A percentile compares a stretch with the other conserved stretches of the same genome.
phyloP scores from a whole-genome alignment of 352 stramenopile species.

The Phytophthora litchii region DNA sequence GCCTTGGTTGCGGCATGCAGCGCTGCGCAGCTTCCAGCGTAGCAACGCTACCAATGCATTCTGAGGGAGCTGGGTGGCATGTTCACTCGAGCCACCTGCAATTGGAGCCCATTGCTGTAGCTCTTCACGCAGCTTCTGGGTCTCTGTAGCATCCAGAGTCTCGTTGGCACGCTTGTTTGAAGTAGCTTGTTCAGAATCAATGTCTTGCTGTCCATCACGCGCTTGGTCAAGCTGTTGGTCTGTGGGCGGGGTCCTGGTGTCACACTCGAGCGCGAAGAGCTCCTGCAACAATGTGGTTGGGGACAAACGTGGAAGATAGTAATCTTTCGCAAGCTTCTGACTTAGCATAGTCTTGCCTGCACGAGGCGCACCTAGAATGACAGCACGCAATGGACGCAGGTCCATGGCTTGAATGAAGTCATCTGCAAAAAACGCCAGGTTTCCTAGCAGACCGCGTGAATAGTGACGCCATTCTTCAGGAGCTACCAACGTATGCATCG shows the following conservation, averaged over 20 bases:
- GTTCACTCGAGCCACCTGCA: constrained; percentile 8
- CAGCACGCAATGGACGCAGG: constrained; percentile 66
- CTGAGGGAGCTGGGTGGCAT: constrained; percentile 40
- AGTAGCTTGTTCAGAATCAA: constrained; percentile 1
- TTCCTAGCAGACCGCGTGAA: constrained; percentile 59
- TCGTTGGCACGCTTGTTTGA: constrained; percentile 23
- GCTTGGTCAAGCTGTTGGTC: constrained; percentile 1
- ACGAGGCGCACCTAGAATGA: constrained; percentile 74
- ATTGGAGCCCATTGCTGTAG: constrained; percentile 38
- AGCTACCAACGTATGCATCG: constrained; percentile 62
- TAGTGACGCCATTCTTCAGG: constrained; percentile 76
- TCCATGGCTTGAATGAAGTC: constrained; percentile 85
- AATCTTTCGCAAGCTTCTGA: constrained; percentile 60
- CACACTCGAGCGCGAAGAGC: constrained; percentile 36
- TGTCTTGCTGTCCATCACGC: constrained; percentile 16
- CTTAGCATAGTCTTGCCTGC: constrained; percentile 72
- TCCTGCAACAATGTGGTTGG: constrained; percentile 52
- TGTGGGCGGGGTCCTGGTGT: constrained; percentile 16
- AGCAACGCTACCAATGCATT: constrained; percentile 53
- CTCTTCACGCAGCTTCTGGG: constrained; percentile 37
- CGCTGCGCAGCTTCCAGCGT: constrained; percentile 67
- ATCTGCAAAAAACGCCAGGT: constrained; percentile 66
- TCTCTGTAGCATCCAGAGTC: constrained; percentile 9
- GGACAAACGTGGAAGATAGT: constrained; percentile 74
- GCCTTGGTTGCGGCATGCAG: constrained; percentile 77